Percentiles rank a stretch among this genome's conserved stretches.
Conservation (phyloP, 768 basidiomycete genomes). For the Boletus patriciae region DNA sequence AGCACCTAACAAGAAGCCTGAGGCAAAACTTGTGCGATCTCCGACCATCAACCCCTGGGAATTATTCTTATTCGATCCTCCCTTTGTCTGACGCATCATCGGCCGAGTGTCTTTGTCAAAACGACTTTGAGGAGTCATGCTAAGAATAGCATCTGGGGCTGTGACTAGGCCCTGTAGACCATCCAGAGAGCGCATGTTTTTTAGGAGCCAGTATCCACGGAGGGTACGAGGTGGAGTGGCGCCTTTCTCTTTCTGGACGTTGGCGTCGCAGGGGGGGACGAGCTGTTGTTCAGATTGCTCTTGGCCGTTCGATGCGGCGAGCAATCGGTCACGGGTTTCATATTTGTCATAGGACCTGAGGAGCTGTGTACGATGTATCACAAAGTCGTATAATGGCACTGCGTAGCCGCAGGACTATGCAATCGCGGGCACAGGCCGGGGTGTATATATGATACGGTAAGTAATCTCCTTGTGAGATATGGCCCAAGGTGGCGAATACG, state of each 20-base stretch:
- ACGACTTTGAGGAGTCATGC: constrained; percentile 9
- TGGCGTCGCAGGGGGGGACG: constrained; percentile 2
- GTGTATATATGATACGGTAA: not conserved
- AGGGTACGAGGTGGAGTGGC: constrained; percentile 30
- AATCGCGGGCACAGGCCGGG: not conserved
- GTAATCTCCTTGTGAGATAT: not conserved
- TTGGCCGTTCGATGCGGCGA: not conserved
- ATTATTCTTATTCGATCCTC: not conserved
- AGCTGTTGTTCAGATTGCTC: not conserved
- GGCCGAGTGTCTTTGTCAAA: constrained; percentile 23
- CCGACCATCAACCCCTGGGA: not conserved
- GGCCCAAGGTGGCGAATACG: constrained; percentile 13
- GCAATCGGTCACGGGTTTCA: constrained; percentile 42
- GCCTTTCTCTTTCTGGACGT: constrained; percentile 3
- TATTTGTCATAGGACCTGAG: constrained; percentile 41
- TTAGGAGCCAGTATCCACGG: constrained; percentile 50
- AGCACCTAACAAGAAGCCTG: constrained; percentile 21
- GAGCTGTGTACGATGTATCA: constrained; percentile 53
- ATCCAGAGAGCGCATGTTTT: constrained; percentile 54
- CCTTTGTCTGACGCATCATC: constrained; percentile 1
- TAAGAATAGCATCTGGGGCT: constrained; percentile 23
- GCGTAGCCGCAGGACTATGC: constrained; percentile 64
- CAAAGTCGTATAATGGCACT: constrained; percentile 61
- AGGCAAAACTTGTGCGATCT: constrained; percentile 9
- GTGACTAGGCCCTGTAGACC: constrained; percentile 51